phyloP scores from a whole-genome alignment of 495 filamentous ascomycete genomes.

The Aspergillus campestris region DNA sequence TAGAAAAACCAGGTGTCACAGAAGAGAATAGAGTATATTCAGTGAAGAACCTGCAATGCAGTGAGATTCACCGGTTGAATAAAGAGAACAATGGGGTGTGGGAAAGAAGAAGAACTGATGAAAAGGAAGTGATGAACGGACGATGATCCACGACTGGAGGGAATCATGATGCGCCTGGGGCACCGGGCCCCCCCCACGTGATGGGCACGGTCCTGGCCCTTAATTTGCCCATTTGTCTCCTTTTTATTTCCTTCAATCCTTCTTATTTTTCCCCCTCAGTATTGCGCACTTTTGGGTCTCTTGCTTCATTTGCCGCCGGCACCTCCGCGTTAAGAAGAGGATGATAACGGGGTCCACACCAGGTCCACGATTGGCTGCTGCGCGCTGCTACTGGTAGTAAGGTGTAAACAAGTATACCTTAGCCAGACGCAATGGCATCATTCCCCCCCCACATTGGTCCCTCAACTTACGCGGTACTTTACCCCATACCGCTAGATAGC shows the following conservation, averaged over 20 bases:
- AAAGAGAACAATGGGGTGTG: too few species aligned
- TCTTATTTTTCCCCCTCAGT: slow-evolving; percentile 1
- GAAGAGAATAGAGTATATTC: too few species aligned
- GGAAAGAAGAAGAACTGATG: too few species aligned
- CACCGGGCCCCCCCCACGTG: slow-evolving; percentile 8
- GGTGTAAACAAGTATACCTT: too few species aligned
- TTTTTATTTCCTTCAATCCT: slow-evolving; percentile 5
- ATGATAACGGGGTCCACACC: too few species aligned
- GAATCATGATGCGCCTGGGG: background rate
- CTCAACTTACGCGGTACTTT: background rate
- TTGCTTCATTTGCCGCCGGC: slow-evolving; percentile 4
- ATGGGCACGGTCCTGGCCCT: slow-evolving; percentile 11
- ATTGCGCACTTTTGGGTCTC: background rate
- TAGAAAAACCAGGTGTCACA: background rate
- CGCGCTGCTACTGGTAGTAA: too few species aligned
- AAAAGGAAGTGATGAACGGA: too few species aligned
- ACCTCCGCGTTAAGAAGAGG: slow-evolving; percentile 1
- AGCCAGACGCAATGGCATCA: background rate
- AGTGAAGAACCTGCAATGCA: too few species aligned
- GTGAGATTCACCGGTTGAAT: too few species aligned
- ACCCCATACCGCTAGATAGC: slow-evolving; percentile 4
- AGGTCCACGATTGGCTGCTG: too few species aligned
- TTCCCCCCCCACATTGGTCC: background rate
- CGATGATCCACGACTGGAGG: background rate
- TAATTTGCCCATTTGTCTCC: slow-evolving; percentile 9